Percentiles rank a stretch among this genome's conserved stretches.
Conservation (phyloP, 75 land plant genomes). For the Cryptomeria japonica region DNA sequence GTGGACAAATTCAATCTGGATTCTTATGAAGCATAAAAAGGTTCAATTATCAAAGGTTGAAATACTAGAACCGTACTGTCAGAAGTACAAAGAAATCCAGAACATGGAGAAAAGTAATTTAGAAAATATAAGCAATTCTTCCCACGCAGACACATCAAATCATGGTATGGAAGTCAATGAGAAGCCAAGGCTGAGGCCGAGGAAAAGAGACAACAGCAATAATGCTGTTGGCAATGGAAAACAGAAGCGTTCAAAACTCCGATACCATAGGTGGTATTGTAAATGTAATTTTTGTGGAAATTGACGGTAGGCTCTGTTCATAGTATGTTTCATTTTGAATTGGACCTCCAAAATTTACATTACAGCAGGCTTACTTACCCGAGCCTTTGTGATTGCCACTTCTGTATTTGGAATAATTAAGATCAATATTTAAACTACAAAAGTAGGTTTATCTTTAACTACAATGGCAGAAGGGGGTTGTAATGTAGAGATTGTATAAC, state of each 20-base stretch:
- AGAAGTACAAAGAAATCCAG: background rate
- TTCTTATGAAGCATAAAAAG: background rate
- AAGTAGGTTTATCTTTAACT: background rate
- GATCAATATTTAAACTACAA: background rate
- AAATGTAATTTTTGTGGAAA: background rate
- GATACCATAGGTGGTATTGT: background rate
- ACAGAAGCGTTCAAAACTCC: background rate
- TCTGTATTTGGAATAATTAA: background rate
- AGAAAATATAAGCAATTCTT: background rate
- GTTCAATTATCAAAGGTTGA: background rate
- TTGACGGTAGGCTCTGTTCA: background rate
- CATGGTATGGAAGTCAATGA: background rate
- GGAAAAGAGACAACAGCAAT: background rate
- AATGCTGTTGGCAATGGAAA: background rate
- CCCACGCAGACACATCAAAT: background rate
- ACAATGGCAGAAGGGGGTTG: no score
- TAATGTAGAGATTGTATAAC: no score
- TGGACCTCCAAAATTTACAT: background rate
- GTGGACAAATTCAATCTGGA: slow-evolving; percentile 8
- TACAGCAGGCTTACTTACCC: background rate
- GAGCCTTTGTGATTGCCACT: background rate
- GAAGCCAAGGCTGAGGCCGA: slow-evolving; percentile 2
- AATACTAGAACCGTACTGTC: slow-evolving; percentile 1
- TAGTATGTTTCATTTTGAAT: background rate
- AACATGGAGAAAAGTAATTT: background rate